Evolutionary conservation across 1,139 yeast species (phyloP).

Genomic region (Nematodospora anomalae): DNA sequence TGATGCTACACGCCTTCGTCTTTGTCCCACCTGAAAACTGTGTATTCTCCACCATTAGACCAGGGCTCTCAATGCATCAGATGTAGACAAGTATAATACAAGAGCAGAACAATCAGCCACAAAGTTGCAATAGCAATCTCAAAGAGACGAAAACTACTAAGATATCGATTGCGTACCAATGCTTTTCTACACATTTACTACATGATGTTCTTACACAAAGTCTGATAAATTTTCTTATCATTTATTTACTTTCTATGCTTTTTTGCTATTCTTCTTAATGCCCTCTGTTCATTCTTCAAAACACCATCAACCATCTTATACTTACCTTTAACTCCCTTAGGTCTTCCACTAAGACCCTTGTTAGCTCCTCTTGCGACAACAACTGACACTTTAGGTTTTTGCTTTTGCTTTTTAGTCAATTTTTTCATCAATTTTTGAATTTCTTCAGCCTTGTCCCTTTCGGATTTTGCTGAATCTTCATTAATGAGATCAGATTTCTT

Average conservation of each 20-base stretch:
- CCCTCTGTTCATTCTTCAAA: conserved; percentile 95
- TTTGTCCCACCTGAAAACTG: no score
- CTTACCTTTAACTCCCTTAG: conserved; percentile 94
- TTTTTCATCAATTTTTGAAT: conserved; percentile 83
- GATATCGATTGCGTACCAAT: no score
- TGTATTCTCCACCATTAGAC: no score
- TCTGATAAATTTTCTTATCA: no score
- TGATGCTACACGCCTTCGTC: no score
- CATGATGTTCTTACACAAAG: no score
- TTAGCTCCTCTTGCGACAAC: conserved; percentile 89
- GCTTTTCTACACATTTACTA: no score
- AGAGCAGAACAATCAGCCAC: no score
- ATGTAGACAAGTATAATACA: no score
- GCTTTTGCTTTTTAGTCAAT: conserved; percentile 71
- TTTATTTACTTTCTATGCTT: conserved; percentile 46
- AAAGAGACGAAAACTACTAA: no score
- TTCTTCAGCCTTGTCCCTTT: conserved; percentile 92
- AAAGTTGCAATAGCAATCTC: no score
- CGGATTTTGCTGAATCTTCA: conserved; percentile 84
- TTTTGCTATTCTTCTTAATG: conserved; percentile 85
- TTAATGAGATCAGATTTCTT: conserved; percentile 92
- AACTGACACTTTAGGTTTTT: conserved; percentile 79
- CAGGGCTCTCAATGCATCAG: no score
- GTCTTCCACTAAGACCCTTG: conserved; percentile 89
- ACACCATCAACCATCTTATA: conserved; percentile 99